These are phyloP conservation scores for Globisporangium lucens DNA, from an alignment of 352 stramenopile genomes.

Conservation along the genomic window DNA sequence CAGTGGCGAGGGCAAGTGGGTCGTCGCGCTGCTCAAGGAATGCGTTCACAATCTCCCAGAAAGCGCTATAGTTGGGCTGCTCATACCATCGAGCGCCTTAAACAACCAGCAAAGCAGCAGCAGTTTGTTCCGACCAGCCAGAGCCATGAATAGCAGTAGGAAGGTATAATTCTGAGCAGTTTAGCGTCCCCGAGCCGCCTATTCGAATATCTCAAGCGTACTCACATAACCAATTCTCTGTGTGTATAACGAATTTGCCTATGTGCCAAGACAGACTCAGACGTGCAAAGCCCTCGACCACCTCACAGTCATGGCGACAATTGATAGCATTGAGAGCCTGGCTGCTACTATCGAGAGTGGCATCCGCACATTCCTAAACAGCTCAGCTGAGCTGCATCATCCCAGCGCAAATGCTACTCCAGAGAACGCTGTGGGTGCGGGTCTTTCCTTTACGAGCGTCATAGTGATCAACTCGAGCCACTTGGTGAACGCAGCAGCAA, in stretches of 20 bases:
- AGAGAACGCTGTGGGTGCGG: background rate
- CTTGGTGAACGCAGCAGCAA: background rate
- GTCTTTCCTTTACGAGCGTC: conserved; percentile 13
- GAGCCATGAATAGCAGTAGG: conserved; percentile 8
- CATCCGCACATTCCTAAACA: background rate
- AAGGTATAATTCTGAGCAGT: conserved; percentile 11
- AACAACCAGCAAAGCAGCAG: background rate
- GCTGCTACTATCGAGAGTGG: background rate
- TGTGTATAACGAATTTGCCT: too few relatives aligned
- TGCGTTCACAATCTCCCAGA: conserved; percentile 13
- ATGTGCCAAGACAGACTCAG: background rate
- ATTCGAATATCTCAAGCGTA: background rate
- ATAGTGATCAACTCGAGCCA: conserved; percentile 11
- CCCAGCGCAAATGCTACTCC: background rate
- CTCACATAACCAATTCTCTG: background rate
- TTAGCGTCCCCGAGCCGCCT: too few relatives aligned
- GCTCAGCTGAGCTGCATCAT: background rate
- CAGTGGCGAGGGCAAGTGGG: conserved; percentile 14
- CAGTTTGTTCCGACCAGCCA: background rate
- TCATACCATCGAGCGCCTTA: background rate
- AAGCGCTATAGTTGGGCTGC: conserved; percentile 7
- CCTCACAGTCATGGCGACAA: background rate
- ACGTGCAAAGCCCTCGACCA: conserved; percentile 19
- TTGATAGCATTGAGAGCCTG: background rate
- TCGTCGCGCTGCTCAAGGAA: conserved; percentile 18